Evolutionary conservation across 139 green algal species (phyloP).

Genomic region (Chlamydomonas schloesseri): DNA sequence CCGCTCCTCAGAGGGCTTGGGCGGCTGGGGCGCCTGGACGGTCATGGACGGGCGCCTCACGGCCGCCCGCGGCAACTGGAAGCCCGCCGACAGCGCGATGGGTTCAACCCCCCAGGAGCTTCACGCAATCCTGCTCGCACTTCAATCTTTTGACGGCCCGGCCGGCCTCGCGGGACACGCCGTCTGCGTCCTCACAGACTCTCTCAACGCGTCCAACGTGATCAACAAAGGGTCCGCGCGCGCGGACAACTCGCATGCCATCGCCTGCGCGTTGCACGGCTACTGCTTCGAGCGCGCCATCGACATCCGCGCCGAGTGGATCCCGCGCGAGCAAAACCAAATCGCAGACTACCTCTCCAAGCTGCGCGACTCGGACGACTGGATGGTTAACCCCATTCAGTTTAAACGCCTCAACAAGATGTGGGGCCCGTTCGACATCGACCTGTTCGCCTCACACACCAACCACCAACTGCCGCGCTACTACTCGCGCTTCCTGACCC

Average conservation of each 20-base stretch:
- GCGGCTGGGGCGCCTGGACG: conserved; percentile 42
- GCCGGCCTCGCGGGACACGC: not conserved
- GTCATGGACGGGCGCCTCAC: not conserved
- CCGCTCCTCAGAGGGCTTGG: not conserved
- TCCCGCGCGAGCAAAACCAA: conserved; percentile 1
- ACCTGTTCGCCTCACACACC: conserved; percentile 39
- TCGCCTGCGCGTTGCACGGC: not conserved
- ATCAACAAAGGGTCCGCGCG: conserved; percentile 7
- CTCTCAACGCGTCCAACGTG: conserved; percentile 7
- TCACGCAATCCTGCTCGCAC: not conserved
- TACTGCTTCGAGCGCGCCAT: conserved; percentile 1
- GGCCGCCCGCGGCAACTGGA: not conserved
- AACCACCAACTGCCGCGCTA: conserved; percentile 22
- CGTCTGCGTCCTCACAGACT: not conserved
- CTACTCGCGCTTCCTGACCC: conserved; percentile 32
- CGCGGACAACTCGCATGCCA: not conserved
- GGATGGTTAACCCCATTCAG: not conserved
- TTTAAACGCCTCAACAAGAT: not conserved
- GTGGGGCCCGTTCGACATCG: conserved; percentile 30
- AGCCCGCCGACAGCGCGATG: not conserved
- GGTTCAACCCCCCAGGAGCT: conserved; percentile 32
- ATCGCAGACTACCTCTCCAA: conserved; percentile 14
- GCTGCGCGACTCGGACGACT: conserved; percentile 17
- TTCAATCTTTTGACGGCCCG: conserved; percentile 2
- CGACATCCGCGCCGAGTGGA: conserved; percentile 10